Evolutionary conservation across 2,329 filamentous ascomycete genomes (phyloP).

Genomic region (Verticillium klebahnii): DNA sequence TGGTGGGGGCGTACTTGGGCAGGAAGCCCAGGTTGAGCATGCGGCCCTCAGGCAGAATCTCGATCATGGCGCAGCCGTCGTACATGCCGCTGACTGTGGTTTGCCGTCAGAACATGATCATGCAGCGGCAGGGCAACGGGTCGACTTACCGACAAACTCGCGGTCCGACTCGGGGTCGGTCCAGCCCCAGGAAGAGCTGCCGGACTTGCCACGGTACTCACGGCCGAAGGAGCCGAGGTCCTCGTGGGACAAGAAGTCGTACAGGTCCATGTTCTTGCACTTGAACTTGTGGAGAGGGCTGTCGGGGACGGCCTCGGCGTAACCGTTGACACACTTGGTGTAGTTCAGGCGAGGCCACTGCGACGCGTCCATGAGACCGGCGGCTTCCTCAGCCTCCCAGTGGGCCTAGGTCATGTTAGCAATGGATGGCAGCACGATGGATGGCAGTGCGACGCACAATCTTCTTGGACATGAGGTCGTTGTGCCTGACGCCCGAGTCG

Average conservation of each 20-base stretch:
- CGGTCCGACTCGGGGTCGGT: slow-evolving; percentile 30
- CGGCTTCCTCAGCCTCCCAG: slow-evolving; percentile 14
- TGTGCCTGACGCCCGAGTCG: slow-evolving; percentile 17
- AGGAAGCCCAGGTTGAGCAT: slow-evolving; percentile 38
- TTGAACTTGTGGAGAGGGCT: slow-evolving; percentile 16
- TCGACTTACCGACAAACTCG: slow-evolving; percentile 8
- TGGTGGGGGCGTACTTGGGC: slow-evolving; percentile 10
- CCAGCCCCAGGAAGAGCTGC: slow-evolving; percentile 36
- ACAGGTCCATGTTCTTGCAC: slow-evolving; percentile 37
- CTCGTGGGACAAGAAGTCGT: slow-evolving; percentile 49
- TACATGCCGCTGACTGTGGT: slow-evolving; percentile 16
- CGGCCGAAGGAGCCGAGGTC: slow-evolving; percentile 38
- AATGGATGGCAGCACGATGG: background rate
- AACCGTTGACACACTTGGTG: slow-evolving; percentile 17
- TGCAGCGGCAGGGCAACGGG: background rate
- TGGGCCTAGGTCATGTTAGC: slow-evolving; percentile 15
- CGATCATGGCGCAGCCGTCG: slow-evolving; percentile 40
- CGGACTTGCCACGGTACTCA: slow-evolving; percentile 15
- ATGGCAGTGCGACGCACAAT: slow-evolving; percentile 1
- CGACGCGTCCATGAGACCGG: slow-evolving; percentile 15
- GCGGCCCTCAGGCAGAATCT: slow-evolving; percentile 34
- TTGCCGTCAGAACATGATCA: background rate
- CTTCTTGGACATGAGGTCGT: slow-evolving; percentile 15
- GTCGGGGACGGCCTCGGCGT: slow-evolving; percentile 14
- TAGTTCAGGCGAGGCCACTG: slow-evolving; percentile 16